Evolutionary conservation across 805 yeast genomes (phyloP).

Genomic region (Saccharomycopsis synnaedendra): DNA sequence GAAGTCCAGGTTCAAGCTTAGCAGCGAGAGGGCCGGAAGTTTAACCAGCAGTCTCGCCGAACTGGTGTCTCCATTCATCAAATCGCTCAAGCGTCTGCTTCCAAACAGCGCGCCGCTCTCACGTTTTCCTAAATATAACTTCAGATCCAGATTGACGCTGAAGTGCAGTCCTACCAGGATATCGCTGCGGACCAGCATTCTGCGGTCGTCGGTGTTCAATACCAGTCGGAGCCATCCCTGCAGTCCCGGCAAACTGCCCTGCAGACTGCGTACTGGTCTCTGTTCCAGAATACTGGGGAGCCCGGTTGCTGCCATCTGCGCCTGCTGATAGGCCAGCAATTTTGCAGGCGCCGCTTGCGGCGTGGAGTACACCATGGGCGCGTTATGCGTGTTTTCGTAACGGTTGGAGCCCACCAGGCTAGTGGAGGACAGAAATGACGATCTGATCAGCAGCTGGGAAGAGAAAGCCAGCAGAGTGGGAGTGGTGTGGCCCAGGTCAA

Average conservation of each 20-base stretch:
- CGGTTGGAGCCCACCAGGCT: too few relatives aligned
- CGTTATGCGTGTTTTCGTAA: too few relatives aligned
- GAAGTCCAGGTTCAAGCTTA: slow-evolving; percentile 5
- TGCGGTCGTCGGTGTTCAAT: slow-evolving; percentile 11
- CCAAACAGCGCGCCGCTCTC: not conserved
- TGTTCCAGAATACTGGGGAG: slow-evolving; percentile 13
- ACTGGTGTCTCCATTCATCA: slow-evolving; percentile 1
- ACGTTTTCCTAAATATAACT: slow-evolving; percentile 9
- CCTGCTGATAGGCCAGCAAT: slow-evolving; percentile 16
- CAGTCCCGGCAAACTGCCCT: too few relatives aligned
- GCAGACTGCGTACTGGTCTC: not conserved
- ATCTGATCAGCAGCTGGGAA: too few relatives aligned
- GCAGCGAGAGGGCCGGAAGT: slow-evolving; percentile 6
- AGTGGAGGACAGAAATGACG: too few relatives aligned
- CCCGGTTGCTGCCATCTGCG: slow-evolving; percentile 12
- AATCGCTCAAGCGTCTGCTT: slow-evolving; percentile 4
- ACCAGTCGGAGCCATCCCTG: slow-evolving; percentile 1
- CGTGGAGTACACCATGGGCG: not conserved
- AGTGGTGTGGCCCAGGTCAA: too few relatives aligned
- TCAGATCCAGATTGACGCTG: slow-evolving; percentile 13
- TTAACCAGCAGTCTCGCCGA: not conserved
- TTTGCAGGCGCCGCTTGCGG: slow-evolving; percentile 7
- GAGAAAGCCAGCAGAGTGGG: too few relatives aligned
- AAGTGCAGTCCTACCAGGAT: slow-evolving; percentile 9
- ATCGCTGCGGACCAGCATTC: slow-evolving; percentile 10